Evolutionary conservation across 2,329 filamentous ascomycete genomes (phyloP).

Genomic region (Neodidymelliopsis sp.): DNA sequence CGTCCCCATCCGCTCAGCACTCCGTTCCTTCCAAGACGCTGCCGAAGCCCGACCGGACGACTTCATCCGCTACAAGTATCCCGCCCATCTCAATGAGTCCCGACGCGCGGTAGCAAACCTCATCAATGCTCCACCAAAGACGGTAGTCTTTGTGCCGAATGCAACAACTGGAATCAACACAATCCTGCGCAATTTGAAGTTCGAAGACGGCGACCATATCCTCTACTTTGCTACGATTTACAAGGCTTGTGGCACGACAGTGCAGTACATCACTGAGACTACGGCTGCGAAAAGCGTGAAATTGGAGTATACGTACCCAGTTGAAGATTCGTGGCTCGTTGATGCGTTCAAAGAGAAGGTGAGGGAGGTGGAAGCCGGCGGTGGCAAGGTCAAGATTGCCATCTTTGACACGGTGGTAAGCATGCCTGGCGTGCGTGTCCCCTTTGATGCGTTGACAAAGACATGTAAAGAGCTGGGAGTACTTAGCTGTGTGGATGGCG

Average conservation of each 20-base stretch:
- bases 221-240: slow-evolving; percentile 83
- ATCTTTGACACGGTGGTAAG: slow-evolving; percentile 84
- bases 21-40: slow-evolving; percentile 70
- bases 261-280: slow-evolving; percentile 76
- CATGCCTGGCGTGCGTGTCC: slow-evolving; percentile 79
- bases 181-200: slow-evolving; percentile 77
- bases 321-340: slow-evolving; percentile 72
- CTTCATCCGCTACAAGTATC: slow-evolving; percentile 76
- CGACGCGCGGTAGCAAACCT: slow-evolving; percentile 66
- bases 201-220: slow-evolving; percentile 75
- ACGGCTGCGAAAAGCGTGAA: slow-evolving; percentile 59
- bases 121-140: slow-evolving; percentile 70
- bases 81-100: slow-evolving; percentile 67
- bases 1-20: slow-evolving; percentile 63
- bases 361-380: slow-evolving; percentile 57
- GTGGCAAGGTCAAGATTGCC: slow-evolving; percentile 71
- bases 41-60: slow-evolving; percentile 74
- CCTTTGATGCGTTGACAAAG: slow-evolving; percentile 72
- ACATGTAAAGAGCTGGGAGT: slow-evolving; percentile 73
- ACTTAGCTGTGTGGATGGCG: slow-evolving; percentile 80
- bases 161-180: slow-evolving; percentile 81
- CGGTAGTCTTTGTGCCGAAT: slow-evolving; percentile 80
- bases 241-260: slow-evolving; percentile 75
- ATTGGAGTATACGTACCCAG: slow-evolving; percentile 72
- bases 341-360: slow-evolving; percentile 67